Conservation (phyloP, 768 basidiomycete species). For the Serendipita sp. region DNA sequence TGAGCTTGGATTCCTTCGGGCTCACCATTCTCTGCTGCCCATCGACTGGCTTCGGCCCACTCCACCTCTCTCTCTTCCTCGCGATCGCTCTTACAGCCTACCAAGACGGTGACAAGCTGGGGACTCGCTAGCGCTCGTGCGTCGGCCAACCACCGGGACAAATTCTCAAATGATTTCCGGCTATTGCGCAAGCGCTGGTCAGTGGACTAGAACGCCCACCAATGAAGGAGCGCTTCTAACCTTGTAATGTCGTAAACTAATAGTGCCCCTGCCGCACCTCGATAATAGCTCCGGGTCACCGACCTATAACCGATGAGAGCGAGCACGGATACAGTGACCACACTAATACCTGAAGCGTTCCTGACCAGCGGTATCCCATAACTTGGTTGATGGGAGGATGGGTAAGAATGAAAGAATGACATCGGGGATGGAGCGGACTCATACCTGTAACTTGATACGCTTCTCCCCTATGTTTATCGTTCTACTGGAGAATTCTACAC, state of each 20-base stretch:
- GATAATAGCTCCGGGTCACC: constrained; percentile 90
- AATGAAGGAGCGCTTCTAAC: constrained; percentile 24
- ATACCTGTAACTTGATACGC: constrained; percentile 85
- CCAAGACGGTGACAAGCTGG: constrained; percentile 74
- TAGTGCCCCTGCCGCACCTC: constrained; percentile 82
- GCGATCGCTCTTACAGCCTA: constrained; percentile 90
- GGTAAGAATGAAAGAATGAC: constrained; percentile 1
- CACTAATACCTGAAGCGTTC: constrained; percentile 67
- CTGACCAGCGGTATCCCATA: constrained; percentile 97
- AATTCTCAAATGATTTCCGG: constrained; percentile 70
- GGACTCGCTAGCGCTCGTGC: constrained; percentile 86
- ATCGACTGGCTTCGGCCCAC: constrained; percentile 85
- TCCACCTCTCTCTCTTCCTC: constrained; percentile 94
- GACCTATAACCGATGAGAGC: constrained; percentile 34
- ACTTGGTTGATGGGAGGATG: constrained; percentile 27
- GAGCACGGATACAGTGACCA: background rate
- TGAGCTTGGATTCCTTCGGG: constrained; percentile 1
- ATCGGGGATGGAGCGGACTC: constrained; percentile 14
- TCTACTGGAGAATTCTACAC: constrained; percentile 93
- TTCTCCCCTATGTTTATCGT: constrained; percentile 89
- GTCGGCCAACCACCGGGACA: constrained; percentile 84
- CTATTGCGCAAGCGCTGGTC: constrained; percentile 25
- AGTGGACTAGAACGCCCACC: background rate
- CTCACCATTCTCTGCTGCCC: constrained; percentile 91
- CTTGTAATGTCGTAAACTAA: constrained; percentile 91